Conservation (phyloP, 345 rosid genomes). For the Eucalyptus regnans region DNA sequence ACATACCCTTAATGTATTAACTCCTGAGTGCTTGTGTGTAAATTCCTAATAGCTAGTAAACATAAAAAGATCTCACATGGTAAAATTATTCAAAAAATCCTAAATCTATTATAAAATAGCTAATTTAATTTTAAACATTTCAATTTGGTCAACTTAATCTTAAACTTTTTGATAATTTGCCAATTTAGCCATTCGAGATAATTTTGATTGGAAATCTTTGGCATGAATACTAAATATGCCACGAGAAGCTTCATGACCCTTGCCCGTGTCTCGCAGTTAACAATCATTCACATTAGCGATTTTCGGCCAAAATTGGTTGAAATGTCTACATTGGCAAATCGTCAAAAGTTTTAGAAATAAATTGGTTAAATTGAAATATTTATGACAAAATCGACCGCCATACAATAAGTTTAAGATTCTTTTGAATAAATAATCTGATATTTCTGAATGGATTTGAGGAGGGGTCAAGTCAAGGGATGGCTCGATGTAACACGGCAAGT, state of each 20-base stretch:
- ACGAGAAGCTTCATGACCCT: accelerated
- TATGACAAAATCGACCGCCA: accelerated
- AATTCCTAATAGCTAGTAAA: background rate
- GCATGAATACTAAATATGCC: accelerated
- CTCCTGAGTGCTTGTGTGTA: background rate
- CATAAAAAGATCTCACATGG: background rate
- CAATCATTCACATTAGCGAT: accelerated
- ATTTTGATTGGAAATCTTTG: accelerated
- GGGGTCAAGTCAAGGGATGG: background rate
- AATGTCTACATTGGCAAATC: accelerated
- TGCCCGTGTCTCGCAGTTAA: accelerated
- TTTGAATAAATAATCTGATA: background rate
- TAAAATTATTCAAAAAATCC: background rate
- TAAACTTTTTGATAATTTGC: accelerated
- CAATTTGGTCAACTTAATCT: background rate
- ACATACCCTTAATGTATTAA: background rate
- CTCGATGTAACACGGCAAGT: background rate
- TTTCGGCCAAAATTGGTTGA: accelerated
- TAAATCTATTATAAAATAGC: no score
- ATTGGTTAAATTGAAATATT: accelerated
- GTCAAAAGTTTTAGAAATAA: background rate
- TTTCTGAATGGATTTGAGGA: background rate
- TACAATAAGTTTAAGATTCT: background rate
- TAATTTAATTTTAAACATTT: background rate
- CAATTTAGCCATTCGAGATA: accelerated